Conservation (phyloP, 2,329 filamentous ascomycete species). For the Daldinia sp. region DNA sequence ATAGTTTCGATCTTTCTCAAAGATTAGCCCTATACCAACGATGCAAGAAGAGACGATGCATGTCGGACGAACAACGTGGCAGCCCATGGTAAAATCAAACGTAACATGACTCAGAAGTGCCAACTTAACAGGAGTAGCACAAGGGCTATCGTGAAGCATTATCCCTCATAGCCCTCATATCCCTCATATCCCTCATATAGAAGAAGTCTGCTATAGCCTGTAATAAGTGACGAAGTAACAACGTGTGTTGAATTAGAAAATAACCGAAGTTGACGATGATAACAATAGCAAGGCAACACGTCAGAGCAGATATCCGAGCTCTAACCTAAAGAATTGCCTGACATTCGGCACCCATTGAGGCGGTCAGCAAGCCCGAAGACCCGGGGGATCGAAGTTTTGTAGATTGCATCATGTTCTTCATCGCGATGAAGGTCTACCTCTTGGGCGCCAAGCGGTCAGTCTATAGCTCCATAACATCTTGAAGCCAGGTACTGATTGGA, state of each 20-base stretch:
- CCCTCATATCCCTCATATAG: slow-evolving; percentile 16
- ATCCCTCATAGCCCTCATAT: slow-evolving; percentile 23
- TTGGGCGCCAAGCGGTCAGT: slow-evolving; percentile 35
- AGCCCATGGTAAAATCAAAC: slow-evolving; percentile 15
- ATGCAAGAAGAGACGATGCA: slow-evolving; percentile 13
- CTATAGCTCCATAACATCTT: slow-evolving; percentile 12
- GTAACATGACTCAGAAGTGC: slow-evolving; percentile 15
- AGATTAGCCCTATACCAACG: slow-evolving; percentile 15
- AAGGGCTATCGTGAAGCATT: slow-evolving; percentile 9
- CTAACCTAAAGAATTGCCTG: not conserved
- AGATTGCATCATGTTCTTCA: slow-evolving; percentile 34
- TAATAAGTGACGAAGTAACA: slow-evolving; percentile 39
- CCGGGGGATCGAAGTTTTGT: slow-evolving; percentile 20
- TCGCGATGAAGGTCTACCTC: slow-evolving; percentile 24
- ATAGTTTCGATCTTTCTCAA: not conserved
- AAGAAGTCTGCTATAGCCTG: slow-evolving; percentile 36
- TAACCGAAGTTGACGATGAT: slow-evolving; percentile 18
- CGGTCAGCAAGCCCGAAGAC: slow-evolving; percentile 28
- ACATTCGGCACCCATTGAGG: slow-evolving; percentile 14
- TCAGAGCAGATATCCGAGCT: slow-evolving; percentile 3
- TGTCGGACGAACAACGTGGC: slow-evolving; percentile 29
- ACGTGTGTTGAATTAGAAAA: slow-evolving; percentile 41
- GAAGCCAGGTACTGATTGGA: slow-evolving; percentile 30
- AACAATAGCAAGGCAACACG: not conserved
- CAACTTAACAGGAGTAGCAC: slow-evolving; percentile 3